Base-by-base conservation (phyloP, 208 protist genomes). In the Polymyxa betae region DNA sequence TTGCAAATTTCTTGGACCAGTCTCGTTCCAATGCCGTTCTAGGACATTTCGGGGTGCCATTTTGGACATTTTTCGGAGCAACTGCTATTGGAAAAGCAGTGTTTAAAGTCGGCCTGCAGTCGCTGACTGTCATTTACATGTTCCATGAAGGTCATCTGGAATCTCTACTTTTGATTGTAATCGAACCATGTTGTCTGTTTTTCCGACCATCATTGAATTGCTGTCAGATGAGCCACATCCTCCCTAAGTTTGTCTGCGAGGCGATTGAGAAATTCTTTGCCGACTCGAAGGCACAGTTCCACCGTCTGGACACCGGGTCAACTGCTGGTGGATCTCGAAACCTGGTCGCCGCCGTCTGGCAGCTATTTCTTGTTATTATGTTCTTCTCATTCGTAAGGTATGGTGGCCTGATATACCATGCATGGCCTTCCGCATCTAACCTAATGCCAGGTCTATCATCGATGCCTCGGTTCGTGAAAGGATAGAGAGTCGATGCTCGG, bases 31-130 rank as follows among this genome's bases (percentile, higher is more conserved):
- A 38, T 5, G n/a, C 10, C 72, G 16, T 5, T 82, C 5, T 43
- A 82, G 88, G 88, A 1, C 88, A 89, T 89, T 89, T 89, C n/a
- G 49, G 54, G 5, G 54, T 89, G 5, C 88, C 88, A 29, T 89
- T 89, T 44, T 89, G 88, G 88, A 89, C 46, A 45, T 89, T 89
- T n/a, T 89, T 89, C 66, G 88, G 88, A 20, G 88, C 88, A n/a
- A 89, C 88, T 1, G 46, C 54, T n/a, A 89, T 89, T 45, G 88
- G 88, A 20, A 89, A 89, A 89, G 88, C 88, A 1, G 46, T 89
- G 1, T 38, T 89, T 66, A 89, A 89, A 45, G 88, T 89, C 32
- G 54, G 16, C 12, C 54, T 77, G 60, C 88, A 89, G 66, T 60
- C 88, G 16, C 60, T 66, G 5, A 77, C 54, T 20, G 46, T 89